Conservation (phyloP, 116 monocot genomes). For the Papilionanthe hybrid region DNA sequence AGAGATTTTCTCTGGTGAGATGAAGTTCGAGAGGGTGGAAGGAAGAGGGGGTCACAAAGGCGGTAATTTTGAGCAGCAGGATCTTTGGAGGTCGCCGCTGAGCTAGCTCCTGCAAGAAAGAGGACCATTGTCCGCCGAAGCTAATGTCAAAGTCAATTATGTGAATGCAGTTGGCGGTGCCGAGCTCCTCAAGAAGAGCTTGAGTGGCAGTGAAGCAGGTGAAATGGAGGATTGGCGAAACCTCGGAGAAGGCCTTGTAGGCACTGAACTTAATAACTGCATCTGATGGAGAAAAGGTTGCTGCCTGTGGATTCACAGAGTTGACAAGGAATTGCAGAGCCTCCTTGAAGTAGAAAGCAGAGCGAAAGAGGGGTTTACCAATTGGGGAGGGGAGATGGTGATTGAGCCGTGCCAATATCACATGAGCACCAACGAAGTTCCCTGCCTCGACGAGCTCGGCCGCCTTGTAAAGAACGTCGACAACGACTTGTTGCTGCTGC, state of each 20-base stretch:
- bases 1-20: conserved; percentile 65
- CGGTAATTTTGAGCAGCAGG: conserved; percentile 52
- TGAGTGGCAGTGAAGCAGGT: conserved; percentile 40
- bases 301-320: neutral
- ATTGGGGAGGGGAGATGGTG: conserved; percentile 37
- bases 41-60: conserved; percentile 47
- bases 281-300: conserved; percentile 13
- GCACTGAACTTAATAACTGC: conserved; percentile 36
- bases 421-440: conserved; percentile 28
- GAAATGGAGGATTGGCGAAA: conserved; percentile 37
- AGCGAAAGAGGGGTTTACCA: conserved; percentile 43
- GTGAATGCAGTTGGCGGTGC: conserved; percentile 21
- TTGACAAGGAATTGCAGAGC: conserved; percentile 22
- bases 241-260: conserved; percentile 46
- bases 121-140: conserved; percentile 44
- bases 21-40: conserved; percentile 65
- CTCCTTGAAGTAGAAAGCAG: conserved; percentile 46
- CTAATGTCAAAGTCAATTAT: conserved; percentile 46
- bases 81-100: neutral
- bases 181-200: conserved; percentile 32
- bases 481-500: conserved; percentile 23
- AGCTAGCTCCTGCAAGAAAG: conserved; percentile 28
- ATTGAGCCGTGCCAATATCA: conserved; percentile 69
- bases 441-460: conserved; percentile 33
- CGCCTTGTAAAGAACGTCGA: conserved; percentile 31